Evolutionary conservation across 73 alveolate genomes (phyloP).

Genomic region (Paramecium caudatum): DNA sequence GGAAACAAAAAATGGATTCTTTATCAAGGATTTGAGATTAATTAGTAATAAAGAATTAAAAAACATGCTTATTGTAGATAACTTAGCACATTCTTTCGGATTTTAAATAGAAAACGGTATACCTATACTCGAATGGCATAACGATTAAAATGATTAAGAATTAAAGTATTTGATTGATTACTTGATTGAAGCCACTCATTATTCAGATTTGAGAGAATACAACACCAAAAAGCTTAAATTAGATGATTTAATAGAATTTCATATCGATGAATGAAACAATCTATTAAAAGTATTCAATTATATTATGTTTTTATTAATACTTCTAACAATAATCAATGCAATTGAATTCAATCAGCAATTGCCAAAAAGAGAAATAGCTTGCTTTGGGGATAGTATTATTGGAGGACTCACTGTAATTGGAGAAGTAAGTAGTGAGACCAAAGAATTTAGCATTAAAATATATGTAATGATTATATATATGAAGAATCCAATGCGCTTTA

Average conservation of each 20-base stretch:
- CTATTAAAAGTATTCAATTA: not conserved
- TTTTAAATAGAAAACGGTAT: slow-evolving; percentile 91
- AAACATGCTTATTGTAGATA: slow-evolving; percentile 94
- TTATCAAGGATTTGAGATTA: slow-evolving; percentile 94
- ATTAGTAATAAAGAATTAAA: slow-evolving; percentile 87
- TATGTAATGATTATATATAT: not conserved
- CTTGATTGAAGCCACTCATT: slow-evolving; percentile 70
- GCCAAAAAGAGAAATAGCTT: not conserved
- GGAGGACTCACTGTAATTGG: not conserved
- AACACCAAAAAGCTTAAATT: slow-evolving; percentile 41
- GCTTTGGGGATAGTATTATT: not conserved
- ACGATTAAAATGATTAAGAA: slow-evolving; percentile 86
- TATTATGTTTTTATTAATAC: not conserved
- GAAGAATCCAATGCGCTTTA: slow-evolving; percentile 2
- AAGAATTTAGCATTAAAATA: slow-evolving; percentile 18
- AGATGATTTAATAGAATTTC: slow-evolving; percentile 52
- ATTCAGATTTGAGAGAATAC: slow-evolving; percentile 72
- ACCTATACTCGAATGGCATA: slow-evolving; percentile 89
- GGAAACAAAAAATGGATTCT: slow-evolving; percentile 92
- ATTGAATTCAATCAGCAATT: not conserved
- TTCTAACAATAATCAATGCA: not conserved
- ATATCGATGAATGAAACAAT: slow-evolving; percentile 51
- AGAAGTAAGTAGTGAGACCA: not conserved
- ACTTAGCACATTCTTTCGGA: slow-evolving; percentile 94
- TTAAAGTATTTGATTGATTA: slow-evolving; percentile 84